Conservation (phyloP, 2,329 filamentous ascomycete species). For the Botryotinia convoluta region DNA sequence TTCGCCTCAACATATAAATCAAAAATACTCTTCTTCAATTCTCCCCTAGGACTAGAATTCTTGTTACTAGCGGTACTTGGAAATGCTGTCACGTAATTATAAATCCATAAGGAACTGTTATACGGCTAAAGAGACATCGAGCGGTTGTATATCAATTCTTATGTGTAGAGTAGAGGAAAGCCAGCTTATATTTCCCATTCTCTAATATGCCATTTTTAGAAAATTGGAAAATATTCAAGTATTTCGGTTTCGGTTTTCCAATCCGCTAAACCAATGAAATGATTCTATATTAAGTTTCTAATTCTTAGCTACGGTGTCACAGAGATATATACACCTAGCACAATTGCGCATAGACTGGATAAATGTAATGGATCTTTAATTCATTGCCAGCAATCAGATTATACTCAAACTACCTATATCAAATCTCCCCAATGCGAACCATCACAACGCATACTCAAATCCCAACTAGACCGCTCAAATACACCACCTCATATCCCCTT, state of each 20-base stretch:
- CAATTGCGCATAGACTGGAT: background rate
- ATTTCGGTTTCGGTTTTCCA: no score
- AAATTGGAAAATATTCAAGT: no score
- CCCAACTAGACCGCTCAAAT: background rate
- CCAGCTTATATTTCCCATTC: background rate
- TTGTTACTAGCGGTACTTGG: background rate
- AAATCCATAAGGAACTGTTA: background rate
- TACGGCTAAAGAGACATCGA: background rate
- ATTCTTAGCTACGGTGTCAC: background rate
- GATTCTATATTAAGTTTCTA: background rate
- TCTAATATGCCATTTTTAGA: no score
- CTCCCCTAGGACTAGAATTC: background rate
- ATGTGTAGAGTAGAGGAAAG: background rate
- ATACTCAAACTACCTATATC: no score
- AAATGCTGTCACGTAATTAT: background rate
- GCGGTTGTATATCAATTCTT: no score
- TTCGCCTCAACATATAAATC: background rate
- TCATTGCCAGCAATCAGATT: background rate
- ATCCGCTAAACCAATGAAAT: background rate
- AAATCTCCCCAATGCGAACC: no score
- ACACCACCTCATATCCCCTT: no score
- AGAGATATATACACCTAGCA: rapidly evolving
- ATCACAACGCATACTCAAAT: background rate
- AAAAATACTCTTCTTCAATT: background rate
- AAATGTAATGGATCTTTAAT: background rate